phyloP scores from a whole-genome alignment of 1,284 basidiomycete species.

The Neolentinus lepideus region DNA sequence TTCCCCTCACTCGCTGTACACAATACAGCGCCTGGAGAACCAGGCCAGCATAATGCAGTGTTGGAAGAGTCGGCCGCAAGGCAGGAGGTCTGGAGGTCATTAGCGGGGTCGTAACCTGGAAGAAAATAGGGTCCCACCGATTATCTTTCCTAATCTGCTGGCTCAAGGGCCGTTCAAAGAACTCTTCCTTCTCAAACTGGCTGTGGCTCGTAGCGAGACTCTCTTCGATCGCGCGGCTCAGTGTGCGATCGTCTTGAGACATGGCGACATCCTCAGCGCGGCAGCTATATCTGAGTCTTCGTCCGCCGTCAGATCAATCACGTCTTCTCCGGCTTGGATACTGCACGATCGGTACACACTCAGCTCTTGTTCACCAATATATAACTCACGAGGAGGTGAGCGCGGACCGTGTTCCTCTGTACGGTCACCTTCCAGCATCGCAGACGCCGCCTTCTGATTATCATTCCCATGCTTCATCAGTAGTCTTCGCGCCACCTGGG shows the following conservation, averaged over 20 bases:
- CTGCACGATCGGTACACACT: constrained; percentile 12
- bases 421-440: constrained; percentile 49
- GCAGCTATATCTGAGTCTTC: constrained; percentile 20
- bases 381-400: constrained; percentile 24
- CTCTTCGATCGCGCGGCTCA: constrained; percentile 61
- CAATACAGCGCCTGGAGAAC: constrained; percentile 58
- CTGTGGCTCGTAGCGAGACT: constrained; percentile 33
- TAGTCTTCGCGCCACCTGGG: constrained; percentile 40
- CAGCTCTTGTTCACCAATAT: not conserved
- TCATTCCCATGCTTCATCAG: constrained; percentile 53
- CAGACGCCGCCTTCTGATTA: constrained; percentile 52
- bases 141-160: constrained; percentile 47
- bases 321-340: constrained; percentile 27
- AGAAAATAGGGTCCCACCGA: constrained; percentile 33
- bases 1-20: constrained; percentile 57
- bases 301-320: constrained; percentile 54
- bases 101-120: not conserved
- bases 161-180: constrained; percentile 34
- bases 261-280: constrained; percentile 28
- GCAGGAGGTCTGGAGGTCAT: constrained; percentile 47
- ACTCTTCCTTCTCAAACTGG: constrained; percentile 20
- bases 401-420: constrained; percentile 22
- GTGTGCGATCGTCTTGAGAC: constrained; percentile 44
- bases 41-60: constrained; percentile 49
- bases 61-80: constrained; percentile 46